These are phyloP conservation scores for Hypoxylon sp. DNA, from an alignment of 2,329 filamentous ascomycete species.

Conservation along the genomic window DNA sequence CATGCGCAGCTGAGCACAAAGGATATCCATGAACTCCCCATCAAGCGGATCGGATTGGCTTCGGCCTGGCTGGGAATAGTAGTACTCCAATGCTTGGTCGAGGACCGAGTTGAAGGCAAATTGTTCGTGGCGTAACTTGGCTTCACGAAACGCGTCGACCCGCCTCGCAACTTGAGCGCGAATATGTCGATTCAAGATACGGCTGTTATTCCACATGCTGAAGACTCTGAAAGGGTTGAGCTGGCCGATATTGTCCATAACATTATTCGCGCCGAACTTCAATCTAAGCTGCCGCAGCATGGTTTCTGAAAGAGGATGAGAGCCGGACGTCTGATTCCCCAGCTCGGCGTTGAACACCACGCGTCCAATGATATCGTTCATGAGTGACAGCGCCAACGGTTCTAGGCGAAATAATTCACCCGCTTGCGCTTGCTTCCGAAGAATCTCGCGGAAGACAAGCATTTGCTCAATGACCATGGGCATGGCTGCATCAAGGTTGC, in stretches of 20 bases:
- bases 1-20: conserved; percentile 52
- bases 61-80: conserved; percentile 47
- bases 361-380: conserved; percentile 52
- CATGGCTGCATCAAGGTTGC: conserved; percentile 50
- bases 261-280: conserved; percentile 48
- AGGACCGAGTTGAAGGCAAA: conserved; percentile 49
- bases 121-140: conserved; percentile 42
- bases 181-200: conserved; percentile 50
- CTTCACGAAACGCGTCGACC: conserved; percentile 41
- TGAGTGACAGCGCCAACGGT: conserved; percentile 48
- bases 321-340: conserved; percentile 49
- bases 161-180: conserved; percentile 47
- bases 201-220: conserved; percentile 52
- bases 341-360: conserved; percentile 51
- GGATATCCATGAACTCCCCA: conserved; percentile 47
- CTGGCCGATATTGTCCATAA: conserved; percentile 46
- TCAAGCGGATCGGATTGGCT: conserved; percentile 43
- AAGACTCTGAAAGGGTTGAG: conserved; percentile 50
- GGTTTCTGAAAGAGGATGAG: conserved; percentile 50
- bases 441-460: conserved; percentile 46
- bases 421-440: conserved; percentile 41
- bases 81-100: conserved; percentile 51
- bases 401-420: conserved; percentile 45
- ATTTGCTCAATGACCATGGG: conserved; percentile 49
- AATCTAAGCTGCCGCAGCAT: conserved; percentile 49